A percentile compares a stretch with the other conserved stretches of the same genome.
Conservation (phyloP, 2,329 filamentous ascomycete genomes). For the Aspergillus sp. region DNA sequence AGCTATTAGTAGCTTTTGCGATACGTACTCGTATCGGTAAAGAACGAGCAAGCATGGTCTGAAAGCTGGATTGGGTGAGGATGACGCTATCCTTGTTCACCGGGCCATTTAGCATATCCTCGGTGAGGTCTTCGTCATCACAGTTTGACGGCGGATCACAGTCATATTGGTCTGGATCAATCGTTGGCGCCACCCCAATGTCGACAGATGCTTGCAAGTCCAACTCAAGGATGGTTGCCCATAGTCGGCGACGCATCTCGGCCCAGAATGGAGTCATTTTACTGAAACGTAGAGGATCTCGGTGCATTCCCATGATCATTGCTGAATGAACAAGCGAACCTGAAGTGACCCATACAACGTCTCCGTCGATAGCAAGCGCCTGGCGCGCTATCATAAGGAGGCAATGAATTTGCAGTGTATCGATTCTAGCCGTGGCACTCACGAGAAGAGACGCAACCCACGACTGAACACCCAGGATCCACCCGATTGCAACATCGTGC, state of each 20-base stretch:
- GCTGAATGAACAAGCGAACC: slow-evolving; percentile 47
- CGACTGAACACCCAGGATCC: slow-evolving; percentile 41
- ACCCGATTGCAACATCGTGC: slow-evolving; percentile 53
- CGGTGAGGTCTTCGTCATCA: slow-evolving; percentile 40
- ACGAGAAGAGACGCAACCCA: slow-evolving; percentile 39
- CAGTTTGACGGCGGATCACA: slow-evolving; percentile 44
- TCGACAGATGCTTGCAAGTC: slow-evolving; percentile 44
- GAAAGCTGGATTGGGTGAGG: slow-evolving; percentile 35
- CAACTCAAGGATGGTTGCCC: slow-evolving; percentile 50
- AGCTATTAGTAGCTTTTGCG: slow-evolving; percentile 34
- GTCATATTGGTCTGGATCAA: slow-evolving; percentile 43
- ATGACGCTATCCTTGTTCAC: slow-evolving; percentile 20
- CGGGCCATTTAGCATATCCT: slow-evolving; percentile 33
- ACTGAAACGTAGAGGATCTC: slow-evolving; percentile 40
- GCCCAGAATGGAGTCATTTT: slow-evolving; percentile 45
- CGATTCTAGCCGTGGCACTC: slow-evolving; percentile 35
- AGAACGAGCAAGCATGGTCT: slow-evolving; percentile 33
- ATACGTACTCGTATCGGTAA: slow-evolving; percentile 36
- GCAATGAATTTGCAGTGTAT: slow-evolving; percentile 39
- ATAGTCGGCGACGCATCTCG: slow-evolving; percentile 52
- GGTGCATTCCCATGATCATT: slow-evolving; percentile 49
- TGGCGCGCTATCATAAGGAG: slow-evolving; percentile 41
- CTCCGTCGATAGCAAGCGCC: slow-evolving; percentile 35
- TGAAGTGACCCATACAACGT: slow-evolving; percentile 42
- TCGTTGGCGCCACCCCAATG: slow-evolving; percentile 38